Evolutionary conservation across 2,329 filamentous ascomycete species (phyloP), one percentile per base, ranked within the genome.

Genomic region (Diaporthe vexans): DNA sequence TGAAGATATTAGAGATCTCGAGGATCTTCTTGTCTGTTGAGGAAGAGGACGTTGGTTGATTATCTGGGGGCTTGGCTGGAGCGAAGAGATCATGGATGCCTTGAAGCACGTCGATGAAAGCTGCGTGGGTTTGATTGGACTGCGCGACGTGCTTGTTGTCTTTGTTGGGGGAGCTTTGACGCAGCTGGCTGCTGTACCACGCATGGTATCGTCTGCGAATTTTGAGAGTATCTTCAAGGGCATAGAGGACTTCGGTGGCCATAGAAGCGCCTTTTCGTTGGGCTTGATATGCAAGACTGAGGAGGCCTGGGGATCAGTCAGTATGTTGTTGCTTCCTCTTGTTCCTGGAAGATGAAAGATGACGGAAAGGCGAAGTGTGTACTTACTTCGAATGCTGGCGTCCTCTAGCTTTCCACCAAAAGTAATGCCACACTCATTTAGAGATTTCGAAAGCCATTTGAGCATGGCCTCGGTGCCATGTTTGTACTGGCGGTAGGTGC

Each of bases 181-280:
- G 43, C 24, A 46, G 8, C 3, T 63, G 37, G 24, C 29, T 33
- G 15, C 58, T 63, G 58, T 29, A 63, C 58, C 58, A 63, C 15
- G 58, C 24, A n/a, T 63, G 37, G 19, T 63, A 63, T 40, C 33
- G n/a, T 46, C 58, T 63, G 8, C 58, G 58, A 21, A 63, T 26
- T 15, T 63, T 63, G n/a, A 63, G 58, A 19, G 24, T 40, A 13
- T 63, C 35, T n/a, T 63, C 40, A 26, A 63, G 37, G 17, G 58
- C 24, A 10, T 29, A 24, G 21, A 63, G n/a, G 11, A 63, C 58
- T 63, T 46, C 37, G 24, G 43, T 29, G 21, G 58, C 24, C 58
- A 63, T 63, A 1, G 35, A 26, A 46, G 24, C 58, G 3, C 58
- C 58, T 11, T 24, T 17, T 15, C 9, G 6, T 10, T 63, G n/a